phyloP scores from a whole-genome alignment of 139 green algal genomes.

The Marvania coccoides region DNA sequence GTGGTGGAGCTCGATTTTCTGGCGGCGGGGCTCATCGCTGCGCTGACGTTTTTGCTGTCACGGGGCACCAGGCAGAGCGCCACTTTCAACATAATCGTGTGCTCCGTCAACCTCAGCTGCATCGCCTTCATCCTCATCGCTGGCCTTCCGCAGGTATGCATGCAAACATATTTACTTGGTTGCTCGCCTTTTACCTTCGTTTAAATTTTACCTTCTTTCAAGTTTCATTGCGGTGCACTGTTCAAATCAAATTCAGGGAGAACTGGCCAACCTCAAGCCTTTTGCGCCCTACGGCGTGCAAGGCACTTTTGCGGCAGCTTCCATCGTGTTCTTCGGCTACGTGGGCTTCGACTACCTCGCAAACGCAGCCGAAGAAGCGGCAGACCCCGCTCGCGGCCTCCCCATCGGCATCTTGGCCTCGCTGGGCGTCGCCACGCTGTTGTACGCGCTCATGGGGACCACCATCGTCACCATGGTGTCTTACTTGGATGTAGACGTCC shows the following conservation, averaged over 20 bases:
- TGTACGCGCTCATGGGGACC: conserved; percentile 51
- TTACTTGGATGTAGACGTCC: conserved; percentile 41
- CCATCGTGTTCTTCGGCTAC: conserved; percentile 44
- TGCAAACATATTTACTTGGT: too few relatives aligned
- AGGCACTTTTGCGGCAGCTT: conserved; percentile 46
- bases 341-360: conserved; percentile 46
- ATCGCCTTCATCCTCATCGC: conserved; percentile 51
- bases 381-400: conserved; percentile 52
- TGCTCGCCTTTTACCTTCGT: too few relatives aligned
- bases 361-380: conserved; percentile 57
- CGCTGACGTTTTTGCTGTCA: conserved; percentile 49
- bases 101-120: conserved; percentile 30
- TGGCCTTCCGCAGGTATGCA: conserved; percentile 13
- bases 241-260: too few relatives aligned
- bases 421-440: conserved; percentile 44
- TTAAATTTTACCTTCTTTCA: too few relatives aligned
- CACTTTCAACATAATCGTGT: conserved; percentile 61
- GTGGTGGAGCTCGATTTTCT: conserved; percentile 53
- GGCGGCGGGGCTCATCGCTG: conserved; percentile 28
- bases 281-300: conserved; percentile 39
- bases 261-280: conserved; percentile 32
- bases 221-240: too few relatives aligned
- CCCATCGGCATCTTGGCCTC: conserved; percentile 64
- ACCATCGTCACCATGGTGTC: conserved; percentile 43
- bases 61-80: conserved; percentile 55